phyloP scores from a whole-genome alignment of 192 early-diverging fungal species.

The Backusella macrospora region DNA sequence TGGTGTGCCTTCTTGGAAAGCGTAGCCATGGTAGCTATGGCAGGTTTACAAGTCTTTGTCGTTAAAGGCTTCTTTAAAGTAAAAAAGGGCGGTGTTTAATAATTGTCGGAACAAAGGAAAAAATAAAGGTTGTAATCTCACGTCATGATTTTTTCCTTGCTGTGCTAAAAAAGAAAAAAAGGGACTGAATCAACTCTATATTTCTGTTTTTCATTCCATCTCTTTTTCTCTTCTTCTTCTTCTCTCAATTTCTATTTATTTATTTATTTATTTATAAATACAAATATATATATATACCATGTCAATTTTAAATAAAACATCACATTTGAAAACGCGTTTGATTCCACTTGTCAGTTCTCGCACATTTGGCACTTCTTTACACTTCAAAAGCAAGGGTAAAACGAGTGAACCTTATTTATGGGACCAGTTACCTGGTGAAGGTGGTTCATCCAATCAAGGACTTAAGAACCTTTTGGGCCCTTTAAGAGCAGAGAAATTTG shows the following conservation, averaged over 20 bases:
- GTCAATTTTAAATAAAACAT: conserved; percentile 16
- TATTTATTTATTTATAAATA: background rate
- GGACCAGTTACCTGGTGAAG: conserved; percentile 32
- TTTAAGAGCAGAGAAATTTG: conserved; percentile 30
- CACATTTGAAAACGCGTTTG: background rate
- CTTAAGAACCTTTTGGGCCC: conserved; percentile 30
- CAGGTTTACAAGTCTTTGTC: conserved; percentile 88
- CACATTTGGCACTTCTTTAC: background rate
- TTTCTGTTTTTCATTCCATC: conserved; percentile 13
- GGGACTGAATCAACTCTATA: background rate
- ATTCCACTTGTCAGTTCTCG: background rate
- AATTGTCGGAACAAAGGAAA: background rate
- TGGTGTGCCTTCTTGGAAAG: conserved; percentile 89
- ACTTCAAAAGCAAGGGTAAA: background rate
- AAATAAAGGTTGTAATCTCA: background rate
- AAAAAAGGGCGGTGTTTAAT: conserved; percentile 56
- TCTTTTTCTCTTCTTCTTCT: conserved; percentile 1
- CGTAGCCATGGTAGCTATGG: conserved; percentile 79
- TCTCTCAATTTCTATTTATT: conserved; percentile 3
- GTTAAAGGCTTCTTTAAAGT: conserved; percentile 89
- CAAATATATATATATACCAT: background rate
- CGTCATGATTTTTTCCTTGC: background rate
- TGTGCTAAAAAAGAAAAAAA: background rate
- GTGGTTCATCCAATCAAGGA: conserved; percentile 19
- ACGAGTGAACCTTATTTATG: conserved; percentile 10